Conservation (phyloP, 139 green algal genomes). For the Tetratostichococcus sp. region DNA sequence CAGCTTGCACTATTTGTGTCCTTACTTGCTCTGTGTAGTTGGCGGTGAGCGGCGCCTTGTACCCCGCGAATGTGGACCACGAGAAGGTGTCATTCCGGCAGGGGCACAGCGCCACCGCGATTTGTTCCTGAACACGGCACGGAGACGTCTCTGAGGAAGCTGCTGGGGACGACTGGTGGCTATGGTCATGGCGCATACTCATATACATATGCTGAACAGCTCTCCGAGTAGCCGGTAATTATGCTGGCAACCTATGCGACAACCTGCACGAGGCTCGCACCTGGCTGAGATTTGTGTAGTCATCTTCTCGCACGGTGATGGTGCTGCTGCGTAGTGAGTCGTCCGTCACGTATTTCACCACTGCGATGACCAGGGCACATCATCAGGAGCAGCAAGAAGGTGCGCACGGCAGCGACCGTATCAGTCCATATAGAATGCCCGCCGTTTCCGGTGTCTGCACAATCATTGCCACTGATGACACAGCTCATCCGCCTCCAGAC, state of each 20-base stretch:
- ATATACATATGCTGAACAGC: too few relatives aligned
- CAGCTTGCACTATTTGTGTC: neutral
- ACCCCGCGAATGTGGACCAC: neutral
- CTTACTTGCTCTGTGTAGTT: neutral
- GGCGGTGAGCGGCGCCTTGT: neutral
- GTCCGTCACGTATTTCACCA: neutral
- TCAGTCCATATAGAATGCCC: too few relatives aligned
- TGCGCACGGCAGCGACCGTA: too few relatives aligned
- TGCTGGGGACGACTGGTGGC: too few relatives aligned
- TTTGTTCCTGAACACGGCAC: neutral
- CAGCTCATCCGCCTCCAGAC: neutral
- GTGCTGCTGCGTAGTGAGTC: neutral
- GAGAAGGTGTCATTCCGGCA: neutral
- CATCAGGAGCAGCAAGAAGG: too few relatives aligned
- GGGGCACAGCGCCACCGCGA: neutral
- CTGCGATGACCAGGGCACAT: too few relatives aligned
- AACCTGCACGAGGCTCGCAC: neutral
- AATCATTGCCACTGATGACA: too few relatives aligned
- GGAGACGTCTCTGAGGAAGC: too few relatives aligned
- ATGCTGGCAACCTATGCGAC: too few relatives aligned
- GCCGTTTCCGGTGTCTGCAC: too few relatives aligned
- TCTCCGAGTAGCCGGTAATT: too few relatives aligned
- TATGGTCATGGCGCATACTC: too few relatives aligned
- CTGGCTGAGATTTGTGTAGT: neutral
- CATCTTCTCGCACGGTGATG: neutral